phyloP scores from a whole-genome alignment of 2,329 filamentous ascomycete genomes.

The Neonectria hederae region DNA sequence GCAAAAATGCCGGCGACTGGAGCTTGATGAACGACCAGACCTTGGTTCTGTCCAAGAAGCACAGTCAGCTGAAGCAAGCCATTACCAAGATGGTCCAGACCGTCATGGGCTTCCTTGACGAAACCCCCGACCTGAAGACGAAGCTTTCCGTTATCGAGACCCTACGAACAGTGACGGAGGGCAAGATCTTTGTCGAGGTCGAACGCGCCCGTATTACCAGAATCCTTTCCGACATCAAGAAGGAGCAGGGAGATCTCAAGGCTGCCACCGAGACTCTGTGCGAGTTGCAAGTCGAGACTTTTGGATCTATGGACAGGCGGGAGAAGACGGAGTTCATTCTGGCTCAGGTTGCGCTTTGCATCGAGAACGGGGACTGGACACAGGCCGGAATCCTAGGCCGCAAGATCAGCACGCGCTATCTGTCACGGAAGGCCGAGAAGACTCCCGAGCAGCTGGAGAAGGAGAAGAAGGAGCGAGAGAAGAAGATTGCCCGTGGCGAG shows the following conservation, averaged over 20 bases:
- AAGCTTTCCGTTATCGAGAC: conserved; percentile 97
- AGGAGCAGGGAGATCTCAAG: conserved; percentile 89
- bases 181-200: conserved; percentile 99
- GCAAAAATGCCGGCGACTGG: conserved; percentile 94
- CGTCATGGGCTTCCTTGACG: conserved; percentile 90
- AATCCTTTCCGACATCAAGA: conserved; percentile 97
- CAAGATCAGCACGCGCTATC: conserved; percentile 96
- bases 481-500: conserved; percentile 81
- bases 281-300: conserved; percentile 98
- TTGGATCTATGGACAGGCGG: conserved; percentile 95
- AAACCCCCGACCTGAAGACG: conserved; percentile 83
- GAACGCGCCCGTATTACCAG: conserved; percentile 95
- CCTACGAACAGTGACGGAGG: conserved; percentile 93
- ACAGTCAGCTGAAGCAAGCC: conserved; percentile 99
- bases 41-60: conserved; percentile 96
- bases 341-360: conserved; percentile 92
- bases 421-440: conserved; percentile 91
- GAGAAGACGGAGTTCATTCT: conserved; percentile 99
- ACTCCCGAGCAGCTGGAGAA: conserved; percentile 88
- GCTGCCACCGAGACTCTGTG: conserved; percentile 92
- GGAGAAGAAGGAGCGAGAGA: conserved; percentile 87
- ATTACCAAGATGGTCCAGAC: conserved; percentile 99
- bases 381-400: conserved; percentile 92
- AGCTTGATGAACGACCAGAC: conserved; percentile 96
- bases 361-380: conserved; percentile 94